Base-by-base conservation (phyloP, 2,329 filamentous ascomycete genomes). In the Fusarium goolgardi region DNA sequence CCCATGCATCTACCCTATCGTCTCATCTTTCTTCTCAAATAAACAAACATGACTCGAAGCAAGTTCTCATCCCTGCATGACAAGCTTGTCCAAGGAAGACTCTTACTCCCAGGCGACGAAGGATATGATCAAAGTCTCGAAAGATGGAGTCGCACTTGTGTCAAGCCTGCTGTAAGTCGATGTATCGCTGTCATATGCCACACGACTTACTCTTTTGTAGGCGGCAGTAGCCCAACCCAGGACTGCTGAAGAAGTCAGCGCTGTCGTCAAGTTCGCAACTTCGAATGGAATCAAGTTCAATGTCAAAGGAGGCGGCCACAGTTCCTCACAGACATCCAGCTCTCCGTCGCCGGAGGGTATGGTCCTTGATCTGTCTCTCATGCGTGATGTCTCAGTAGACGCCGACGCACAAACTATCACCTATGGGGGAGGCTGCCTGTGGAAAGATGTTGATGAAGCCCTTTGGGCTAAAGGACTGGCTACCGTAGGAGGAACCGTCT, bases 401-500 rank as follows among this genome's bases (percentile, higher is more conserved):
- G 25, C 74, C 0, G 74, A 77, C 3, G 78, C 76, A 12, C 78
- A 81, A 63, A 83, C 81, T 2, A 79, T 88, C 53, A 79, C 75
- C 0, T 83, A 81, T 21, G 81, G 83, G 57, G 85, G 86, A 27
- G 86, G 86, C 10, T 81, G 82, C 43, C 71, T 80, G 3, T 88
- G 86, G 85, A 78, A 76, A 55, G 83, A 88, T 69, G 82, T 89
- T 15, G 86, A 89, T 65, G 75, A 79, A 8, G 82, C 82, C 0
- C 82, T 82, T 0, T 83, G 78, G 52, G 75, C 81, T 47, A 77
- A 86, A 69, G 81, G 81, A 0, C 80, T 90, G 4, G 87, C 86
- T 3, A 86, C 86, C 2, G 85, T 89, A 0, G 87, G 87, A 11
- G 88, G 88, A 4, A 88, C 87, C 0, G 86, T 90, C 12, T 85